Conservation (phyloP, 2,329 filamentous ascomycete genomes). For the Fusarium neocosmosporiellum region DNA sequence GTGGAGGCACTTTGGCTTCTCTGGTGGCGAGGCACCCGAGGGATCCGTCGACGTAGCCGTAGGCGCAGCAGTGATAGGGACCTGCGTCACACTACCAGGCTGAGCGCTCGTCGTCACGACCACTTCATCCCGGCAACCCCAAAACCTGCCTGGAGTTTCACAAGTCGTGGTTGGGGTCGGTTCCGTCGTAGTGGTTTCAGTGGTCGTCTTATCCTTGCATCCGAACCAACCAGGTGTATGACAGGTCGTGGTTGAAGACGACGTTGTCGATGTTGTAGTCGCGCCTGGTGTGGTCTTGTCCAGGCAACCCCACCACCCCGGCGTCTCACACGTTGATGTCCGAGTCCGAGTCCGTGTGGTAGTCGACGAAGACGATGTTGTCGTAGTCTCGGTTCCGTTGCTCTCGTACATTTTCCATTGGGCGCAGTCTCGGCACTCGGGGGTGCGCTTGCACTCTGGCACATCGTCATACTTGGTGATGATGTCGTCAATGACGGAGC, state of each 20-base stretch:
- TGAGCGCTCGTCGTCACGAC: conserved; percentile 48
- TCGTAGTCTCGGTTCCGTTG: conserved; percentile 84
- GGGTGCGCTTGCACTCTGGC: conserved; percentile 79
- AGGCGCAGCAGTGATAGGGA: conserved; percentile 47
- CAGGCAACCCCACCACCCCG: conserved; percentile 89
- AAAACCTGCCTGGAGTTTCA: conserved; percentile 65
- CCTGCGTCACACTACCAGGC: conserved; percentile 44
- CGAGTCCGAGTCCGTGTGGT: conserved; percentile 77
- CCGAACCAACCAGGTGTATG: conserved; percentile 75
- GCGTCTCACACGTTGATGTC: conserved; percentile 89
- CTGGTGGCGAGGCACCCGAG: conserved; percentile 37
- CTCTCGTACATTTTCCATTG: conserved; percentile 96
- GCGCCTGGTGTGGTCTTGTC: conserved; percentile 69
- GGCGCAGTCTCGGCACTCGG: conserved; percentile 88
- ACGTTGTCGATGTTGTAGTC: conserved; percentile 56
- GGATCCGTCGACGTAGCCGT: conserved; percentile 44
- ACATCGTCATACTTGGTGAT: conserved; percentile 85
- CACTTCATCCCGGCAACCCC: conserved; percentile 63
- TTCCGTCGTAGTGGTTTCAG: conserved; percentile 48
- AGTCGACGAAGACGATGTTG: conserved; percentile 66
- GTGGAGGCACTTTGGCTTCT: conserved; percentile 48
- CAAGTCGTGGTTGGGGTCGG: conserved; percentile 52
- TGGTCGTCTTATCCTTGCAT: conserved; percentile 63
- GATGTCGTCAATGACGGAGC: conserved; percentile 87
- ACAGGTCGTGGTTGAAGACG: conserved; percentile 66